phyloP scores from a whole-genome alignment of 371 early-diverging fungal species.

The Parasitella parasitica region DNA sequence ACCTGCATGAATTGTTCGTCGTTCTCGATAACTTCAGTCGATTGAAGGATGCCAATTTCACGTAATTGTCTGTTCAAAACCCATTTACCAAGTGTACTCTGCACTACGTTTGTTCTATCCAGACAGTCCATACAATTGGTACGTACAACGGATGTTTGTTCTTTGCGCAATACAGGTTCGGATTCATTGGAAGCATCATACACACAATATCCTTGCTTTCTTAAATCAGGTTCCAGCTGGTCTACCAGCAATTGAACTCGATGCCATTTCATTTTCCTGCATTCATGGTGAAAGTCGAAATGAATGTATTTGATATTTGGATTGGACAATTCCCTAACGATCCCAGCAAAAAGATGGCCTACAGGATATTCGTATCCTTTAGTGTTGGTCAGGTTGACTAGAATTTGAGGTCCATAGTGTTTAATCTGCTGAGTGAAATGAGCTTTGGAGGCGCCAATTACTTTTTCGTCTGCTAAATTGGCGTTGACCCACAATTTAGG shows the following conservation, averaged over 20 bases:
- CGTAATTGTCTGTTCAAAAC: constrained; percentile 69
- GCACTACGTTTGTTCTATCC: constrained; percentile 99
- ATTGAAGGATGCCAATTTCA: constrained; percentile 57
- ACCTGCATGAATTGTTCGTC: constrained; percentile 39
- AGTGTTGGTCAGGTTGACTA: constrained; percentile 90
- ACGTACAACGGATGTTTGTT: constrained; percentile 86
- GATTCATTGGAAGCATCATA: constrained; percentile 2
- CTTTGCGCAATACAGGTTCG: neutral
- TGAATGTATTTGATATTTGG: constrained; percentile 70
- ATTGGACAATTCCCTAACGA: constrained; percentile 49
- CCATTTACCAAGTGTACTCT: constrained; percentile 82
- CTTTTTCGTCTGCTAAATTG: constrained; percentile 53
- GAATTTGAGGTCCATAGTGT: constrained; percentile 77
- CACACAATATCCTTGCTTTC: constrained; percentile 51
- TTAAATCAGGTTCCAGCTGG: constrained; percentile 61
- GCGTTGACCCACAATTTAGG: constrained; percentile 70
- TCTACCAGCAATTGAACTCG: constrained; percentile 76
- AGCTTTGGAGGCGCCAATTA: constrained; percentile 48
- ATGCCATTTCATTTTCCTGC: constrained; percentile 87
- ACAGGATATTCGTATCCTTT: constrained; percentile 84
- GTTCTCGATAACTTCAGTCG: constrained; percentile 61
- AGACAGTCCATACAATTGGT: constrained; percentile 99
- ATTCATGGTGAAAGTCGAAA: constrained; percentile 97
- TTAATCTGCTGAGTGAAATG: constrained; percentile 72
- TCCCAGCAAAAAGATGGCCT: constrained; percentile 68